Evolutionary conservation across 2,329 filamentous ascomycete genomes (phyloP), one percentile per base, ranked within the genome.

Genomic region (Sclerotinia trifoliorum): DNA sequence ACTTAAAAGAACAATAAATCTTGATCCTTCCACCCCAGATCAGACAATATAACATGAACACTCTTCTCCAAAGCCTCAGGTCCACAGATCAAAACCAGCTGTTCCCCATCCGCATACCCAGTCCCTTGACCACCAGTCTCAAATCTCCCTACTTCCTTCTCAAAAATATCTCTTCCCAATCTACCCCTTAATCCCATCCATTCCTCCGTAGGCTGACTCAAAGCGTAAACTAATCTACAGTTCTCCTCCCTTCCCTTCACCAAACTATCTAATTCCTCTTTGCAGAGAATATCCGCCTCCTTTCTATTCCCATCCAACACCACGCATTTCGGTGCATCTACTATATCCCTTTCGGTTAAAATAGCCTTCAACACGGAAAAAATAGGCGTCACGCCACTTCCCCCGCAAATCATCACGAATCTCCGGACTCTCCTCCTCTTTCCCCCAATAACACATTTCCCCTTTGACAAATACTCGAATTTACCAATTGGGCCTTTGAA

Each of bases 381-480:
- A 71, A 97, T 91, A 0, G 94, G 94, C n/a, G 94, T 97, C 75
- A 97, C 90, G 0, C 94, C 94, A n/a, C 87, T 92, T 7, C 94
- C 94, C 19, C 86, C 94, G 74, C 92, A 95, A 44, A 97, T 88
- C 93, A 97, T 96, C 76, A 91, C 82, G 78, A 97, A 92, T 17
- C 84, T 85, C 65, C 84, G 85, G 1, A 96, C 85, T 0, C 74
- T 79, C 13, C 88, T 81, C 68, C 82, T 77, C 26, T 81, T 83
- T 0, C 85, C 85, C 44, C 85, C 85, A 54, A 96, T 80, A 0
- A 80, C 76, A 74, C 90, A 92, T 2, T 79, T 71, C 0, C 93
- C 93, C 0, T 81, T 79, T 0, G 91, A 90, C 0, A 89, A 81
- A 74, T 97, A 97, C 74, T 90, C 86, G 71, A 97, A 94, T 74